These are phyloP conservation scores for Moesziomyces sp. DNA, from an alignment of 1,284 basidiomycete species.

Conservation along the genomic window DNA sequence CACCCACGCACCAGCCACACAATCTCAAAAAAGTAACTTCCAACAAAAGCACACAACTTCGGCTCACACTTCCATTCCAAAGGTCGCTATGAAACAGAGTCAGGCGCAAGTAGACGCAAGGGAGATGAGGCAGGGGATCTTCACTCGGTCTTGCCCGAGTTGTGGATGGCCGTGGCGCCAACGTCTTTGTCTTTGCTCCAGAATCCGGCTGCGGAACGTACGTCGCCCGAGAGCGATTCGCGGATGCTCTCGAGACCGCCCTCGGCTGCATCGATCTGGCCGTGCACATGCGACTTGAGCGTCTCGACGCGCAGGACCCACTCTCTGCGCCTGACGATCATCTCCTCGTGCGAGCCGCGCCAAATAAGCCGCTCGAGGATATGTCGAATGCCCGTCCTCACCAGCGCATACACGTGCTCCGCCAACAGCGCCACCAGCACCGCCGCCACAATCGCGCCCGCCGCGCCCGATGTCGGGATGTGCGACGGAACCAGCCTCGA, in stretches of 20 bases:
- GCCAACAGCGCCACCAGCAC: slow-evolving; percentile 60
- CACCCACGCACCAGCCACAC: background rate
- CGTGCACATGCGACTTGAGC: slow-evolving; percentile 22
- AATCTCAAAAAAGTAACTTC: background rate
- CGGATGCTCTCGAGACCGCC: background rate
- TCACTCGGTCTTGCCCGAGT: slow-evolving; percentile 25
- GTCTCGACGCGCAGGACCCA: slow-evolving; percentile 53
- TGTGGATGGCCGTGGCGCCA: slow-evolving; percentile 19
- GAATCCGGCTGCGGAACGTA: slow-evolving; percentile 15
- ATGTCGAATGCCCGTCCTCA: slow-evolving; percentile 48
- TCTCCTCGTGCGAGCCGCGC: slow-evolving; percentile 58
- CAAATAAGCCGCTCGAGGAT: slow-evolving; percentile 60
- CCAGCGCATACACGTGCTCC: slow-evolving; percentile 61
- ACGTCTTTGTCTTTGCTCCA: slow-evolving; percentile 45
- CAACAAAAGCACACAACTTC: background rate
- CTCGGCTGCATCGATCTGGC: slow-evolving; percentile 4
- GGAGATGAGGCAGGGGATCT: background rate
- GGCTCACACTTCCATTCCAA: no score
- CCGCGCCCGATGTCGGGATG: slow-evolving; percentile 39
- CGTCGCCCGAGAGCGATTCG: slow-evolving; percentile 2
- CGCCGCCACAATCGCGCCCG: slow-evolving; percentile 52
- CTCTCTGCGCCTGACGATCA: slow-evolving; percentile 53
- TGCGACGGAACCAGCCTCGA: slow-evolving; percentile 45
- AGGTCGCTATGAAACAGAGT: no score
- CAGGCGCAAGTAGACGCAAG: background rate